phyloP scores from a whole-genome alignment of 1,284 basidiomycete genomes.

The Rhodotorula mucilaginosa region DNA sequence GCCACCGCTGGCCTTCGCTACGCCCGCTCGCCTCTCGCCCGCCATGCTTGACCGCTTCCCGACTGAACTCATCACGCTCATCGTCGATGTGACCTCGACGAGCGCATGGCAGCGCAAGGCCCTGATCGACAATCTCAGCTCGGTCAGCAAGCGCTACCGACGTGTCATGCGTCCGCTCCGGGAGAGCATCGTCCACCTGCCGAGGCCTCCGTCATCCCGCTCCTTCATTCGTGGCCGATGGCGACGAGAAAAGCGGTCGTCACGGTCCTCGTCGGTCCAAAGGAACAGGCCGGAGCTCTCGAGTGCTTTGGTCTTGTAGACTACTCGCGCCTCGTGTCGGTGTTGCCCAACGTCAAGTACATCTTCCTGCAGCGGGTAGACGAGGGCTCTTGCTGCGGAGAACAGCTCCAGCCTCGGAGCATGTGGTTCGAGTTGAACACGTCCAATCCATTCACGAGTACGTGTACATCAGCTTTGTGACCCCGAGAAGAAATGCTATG shows the following conservation, averaged over 20 bases:
- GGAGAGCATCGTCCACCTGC: background rate
- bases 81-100: background rate
- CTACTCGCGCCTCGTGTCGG: too few species aligned
- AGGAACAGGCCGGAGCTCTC: background rate
- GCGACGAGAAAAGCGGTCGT: background rate
- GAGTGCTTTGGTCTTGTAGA: background rate
- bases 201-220: background rate
- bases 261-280: background rate
- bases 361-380: too few species aligned
- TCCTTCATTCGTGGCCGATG: background rate
- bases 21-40: too few species aligned
- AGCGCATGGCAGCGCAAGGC: background rate
- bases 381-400: too few species aligned
- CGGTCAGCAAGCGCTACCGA: background rate
- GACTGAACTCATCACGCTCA: background rate
- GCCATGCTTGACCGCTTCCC: conserved; percentile 2
- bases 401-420: too few species aligned
- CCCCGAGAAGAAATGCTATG: too few species aligned
- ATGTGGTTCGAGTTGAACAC: too few species aligned
- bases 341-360: too few species aligned
- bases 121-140: background rate
- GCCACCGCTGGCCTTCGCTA: too few species aligned
- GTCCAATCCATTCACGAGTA: background rate
- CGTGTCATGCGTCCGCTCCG: background rate
- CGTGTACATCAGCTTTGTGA: too few species aligned